Base-by-base conservation (phyloP, 2,329 filamentous ascomycete species). In the Karstenula rhodostoma region DNA sequence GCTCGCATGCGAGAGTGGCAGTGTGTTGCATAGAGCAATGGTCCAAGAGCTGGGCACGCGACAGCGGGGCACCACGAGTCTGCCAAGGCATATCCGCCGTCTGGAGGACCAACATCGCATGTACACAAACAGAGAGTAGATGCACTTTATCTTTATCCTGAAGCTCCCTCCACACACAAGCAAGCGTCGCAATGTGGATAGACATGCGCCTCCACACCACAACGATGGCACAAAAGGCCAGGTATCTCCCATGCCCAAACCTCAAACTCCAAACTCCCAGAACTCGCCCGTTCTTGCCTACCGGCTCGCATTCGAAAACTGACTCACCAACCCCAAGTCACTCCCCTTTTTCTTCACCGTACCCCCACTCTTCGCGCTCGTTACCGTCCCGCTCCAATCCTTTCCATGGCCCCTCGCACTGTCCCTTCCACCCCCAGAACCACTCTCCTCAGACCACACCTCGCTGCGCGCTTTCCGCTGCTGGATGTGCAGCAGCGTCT, bases 401-500 rank as follows among this genome's bases (percentile, higher is more conserved):
- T 35, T 12, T n/a, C 40, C 2, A 35, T 44, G 52, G 10, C 40
- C 52, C 43, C 42, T 25, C 40, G 35, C 29, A 15, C n/a, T 43
- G 7, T 53, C 51, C 40, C 25, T 32, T 27, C 32, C 49, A 48
- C 12, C 15, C n/a, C 29, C 49, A 40, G 7, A 12, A 12, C 22
- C 40, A 44, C 56, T 67, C n/a, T 58, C 58, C 35, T 66, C 65
- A 7, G 33, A 42, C 68, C 62, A 71, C 27, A 73, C 71, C 57
- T 73, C 67, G 32, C 66, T 69, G 52, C 67, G 63, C 48, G 71
- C 73, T 57, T 70, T 74, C 2, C 68, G 61, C 54, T 72, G 69
- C 56, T 75, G 71, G 7, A 76, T 73, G 29, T 73, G 69, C n/a
- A 66, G 52, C 25, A 77, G 53, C 9, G 74, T 77, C 56, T 73